Evolutionary conservation across 2,329 filamentous ascomycete genomes (phyloP).

Genomic region (Paraconiothyrium brasiliense): DNA sequence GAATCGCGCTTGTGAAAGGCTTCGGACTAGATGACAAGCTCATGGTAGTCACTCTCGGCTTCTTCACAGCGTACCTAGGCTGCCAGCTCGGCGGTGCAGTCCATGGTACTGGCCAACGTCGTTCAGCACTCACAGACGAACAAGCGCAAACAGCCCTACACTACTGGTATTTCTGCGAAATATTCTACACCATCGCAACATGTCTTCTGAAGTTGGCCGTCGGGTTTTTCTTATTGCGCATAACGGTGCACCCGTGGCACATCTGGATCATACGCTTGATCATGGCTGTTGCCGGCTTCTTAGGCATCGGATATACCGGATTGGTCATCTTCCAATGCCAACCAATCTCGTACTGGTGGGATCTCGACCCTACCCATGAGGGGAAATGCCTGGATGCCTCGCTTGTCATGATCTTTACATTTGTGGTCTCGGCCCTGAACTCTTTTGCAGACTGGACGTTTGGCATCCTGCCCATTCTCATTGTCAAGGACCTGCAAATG

Average conservation of each 20-base stretch:
- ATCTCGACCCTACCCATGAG: conserved; percentile 40
- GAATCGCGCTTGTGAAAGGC: conserved; percentile 45
- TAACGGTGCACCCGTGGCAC: conserved; percentile 57
- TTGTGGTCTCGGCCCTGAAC: conserved; percentile 43
- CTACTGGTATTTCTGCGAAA: conserved; percentile 64
- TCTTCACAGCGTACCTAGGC: conserved; percentile 48
- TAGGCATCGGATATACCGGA: conserved; percentile 60
- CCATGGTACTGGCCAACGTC: conserved; percentile 50
- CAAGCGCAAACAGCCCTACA: conserved; percentile 38
- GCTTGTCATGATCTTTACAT: conserved; percentile 62
- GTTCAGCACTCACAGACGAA: conserved; percentile 40
- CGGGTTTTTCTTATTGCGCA: conserved; percentile 60
- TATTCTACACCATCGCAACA: conserved; percentile 61
- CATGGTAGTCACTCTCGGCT: conserved; percentile 49
- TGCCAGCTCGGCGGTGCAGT: conserved; percentile 46
- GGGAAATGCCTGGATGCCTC: conserved; percentile 54
- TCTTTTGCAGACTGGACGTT: conserved; percentile 43
- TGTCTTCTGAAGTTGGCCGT: conserved; percentile 61
- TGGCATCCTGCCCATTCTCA: conserved; percentile 51
- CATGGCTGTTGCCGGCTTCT: conserved; percentile 54
- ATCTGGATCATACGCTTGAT: conserved; percentile 57
- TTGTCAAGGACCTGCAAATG: conserved; percentile 67
- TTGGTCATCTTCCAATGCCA: conserved; percentile 62
- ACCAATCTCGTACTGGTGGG: conserved; percentile 62
- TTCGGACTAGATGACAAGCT: conserved; percentile 53